phyloP scores from a whole-genome alignment of 2,329 filamentous ascomycete genomes.

The Karstenula rhodostoma region DNA sequence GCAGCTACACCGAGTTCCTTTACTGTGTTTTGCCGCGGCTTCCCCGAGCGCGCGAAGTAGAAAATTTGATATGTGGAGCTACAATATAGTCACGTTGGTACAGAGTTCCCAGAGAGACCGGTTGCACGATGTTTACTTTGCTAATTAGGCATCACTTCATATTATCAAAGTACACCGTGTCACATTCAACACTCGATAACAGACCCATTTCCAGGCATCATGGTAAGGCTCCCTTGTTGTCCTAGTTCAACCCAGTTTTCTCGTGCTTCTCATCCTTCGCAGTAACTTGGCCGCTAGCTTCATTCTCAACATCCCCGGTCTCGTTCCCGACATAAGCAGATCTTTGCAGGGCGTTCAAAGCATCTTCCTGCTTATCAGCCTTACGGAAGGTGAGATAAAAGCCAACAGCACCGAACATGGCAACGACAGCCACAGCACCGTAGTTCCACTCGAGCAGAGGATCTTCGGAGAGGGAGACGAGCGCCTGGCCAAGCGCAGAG shows the following conservation, averaged over 20 bases:
- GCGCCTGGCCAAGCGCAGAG: constrained; percentile 41
- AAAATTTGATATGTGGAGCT: too few relatives aligned
- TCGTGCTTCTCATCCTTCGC: constrained; percentile 5
- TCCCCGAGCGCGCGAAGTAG: too few relatives aligned
- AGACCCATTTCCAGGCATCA: too few relatives aligned
- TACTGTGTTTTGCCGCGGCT: too few relatives aligned
- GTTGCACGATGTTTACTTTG: neutral
- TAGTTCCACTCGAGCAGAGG: constrained; percentile 46
- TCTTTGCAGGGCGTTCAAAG: constrained; percentile 25
- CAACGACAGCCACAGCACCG: constrained; percentile 34
- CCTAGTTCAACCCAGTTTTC: constrained; percentile 4
- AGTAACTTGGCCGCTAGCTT: constrained; percentile 15
- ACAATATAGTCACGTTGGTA: too few relatives aligned
- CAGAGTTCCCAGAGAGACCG: neutral
- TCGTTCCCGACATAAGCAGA: constrained; percentile 22
- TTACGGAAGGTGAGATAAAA: constrained; percentile 32
- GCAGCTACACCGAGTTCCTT: too few relatives aligned
- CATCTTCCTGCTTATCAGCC: constrained; percentile 32
- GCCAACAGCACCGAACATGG: constrained; percentile 26
- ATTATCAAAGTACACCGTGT: neutral
- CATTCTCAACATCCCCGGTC: constrained; percentile 11
- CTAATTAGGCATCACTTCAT: neutral
- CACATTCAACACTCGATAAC: too few relatives aligned
- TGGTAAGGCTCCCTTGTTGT: neutral
- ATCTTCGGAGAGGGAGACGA: constrained; percentile 43